Conservation (phyloP, 2,329 filamentous ascomycete species). For the Cryphonectria radicalis region DNA sequence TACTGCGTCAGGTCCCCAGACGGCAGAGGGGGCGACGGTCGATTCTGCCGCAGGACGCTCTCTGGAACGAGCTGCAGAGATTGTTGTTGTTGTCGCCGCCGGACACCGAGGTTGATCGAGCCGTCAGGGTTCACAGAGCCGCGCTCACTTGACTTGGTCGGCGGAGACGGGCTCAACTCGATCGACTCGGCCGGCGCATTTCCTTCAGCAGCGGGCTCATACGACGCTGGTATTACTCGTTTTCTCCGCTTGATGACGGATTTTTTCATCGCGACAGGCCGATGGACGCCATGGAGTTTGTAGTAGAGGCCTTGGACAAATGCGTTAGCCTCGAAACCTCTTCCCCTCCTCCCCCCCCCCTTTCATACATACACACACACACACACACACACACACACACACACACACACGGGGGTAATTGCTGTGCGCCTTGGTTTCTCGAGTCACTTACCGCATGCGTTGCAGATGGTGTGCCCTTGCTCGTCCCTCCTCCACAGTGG, state of each 20-base stretch:
- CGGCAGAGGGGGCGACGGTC: slow-evolving; percentile 49
- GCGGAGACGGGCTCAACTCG: slow-evolving; percentile 45
- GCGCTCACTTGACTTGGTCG: slow-evolving; percentile 47
- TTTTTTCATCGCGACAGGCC: slow-evolving; percentile 98
- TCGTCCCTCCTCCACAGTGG: slow-evolving; percentile 95
- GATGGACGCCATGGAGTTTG: slow-evolving; percentile 91
- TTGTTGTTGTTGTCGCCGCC: slow-evolving; percentile 51
- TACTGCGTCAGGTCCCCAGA: slow-evolving; percentile 55
- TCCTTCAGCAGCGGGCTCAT: slow-evolving; percentile 46
- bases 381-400: no score
- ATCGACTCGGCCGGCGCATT: slow-evolving; percentile 53
- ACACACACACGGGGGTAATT: neutral
- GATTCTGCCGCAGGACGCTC: slow-evolving; percentile 47
- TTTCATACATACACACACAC: no score
- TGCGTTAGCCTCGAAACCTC: slow-evolving; percentile 32
- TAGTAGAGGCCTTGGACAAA: slow-evolving; percentile 79
- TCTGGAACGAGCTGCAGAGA: slow-evolving; percentile 54
- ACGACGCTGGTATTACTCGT: slow-evolving; percentile 82
- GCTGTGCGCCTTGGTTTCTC: neutral
- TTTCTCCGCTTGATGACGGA: slow-evolving; percentile 95
- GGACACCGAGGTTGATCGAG: slow-evolving; percentile 65
- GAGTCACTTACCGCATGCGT: slow-evolving; percentile 81
- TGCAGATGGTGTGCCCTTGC: slow-evolving; percentile 95
- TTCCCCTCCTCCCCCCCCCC: neutral
- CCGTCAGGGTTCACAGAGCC: slow-evolving; percentile 67